phyloP scores from a whole-genome alignment of 768 basidiomycete species.

The Hygrocybe coccinea region DNA sequence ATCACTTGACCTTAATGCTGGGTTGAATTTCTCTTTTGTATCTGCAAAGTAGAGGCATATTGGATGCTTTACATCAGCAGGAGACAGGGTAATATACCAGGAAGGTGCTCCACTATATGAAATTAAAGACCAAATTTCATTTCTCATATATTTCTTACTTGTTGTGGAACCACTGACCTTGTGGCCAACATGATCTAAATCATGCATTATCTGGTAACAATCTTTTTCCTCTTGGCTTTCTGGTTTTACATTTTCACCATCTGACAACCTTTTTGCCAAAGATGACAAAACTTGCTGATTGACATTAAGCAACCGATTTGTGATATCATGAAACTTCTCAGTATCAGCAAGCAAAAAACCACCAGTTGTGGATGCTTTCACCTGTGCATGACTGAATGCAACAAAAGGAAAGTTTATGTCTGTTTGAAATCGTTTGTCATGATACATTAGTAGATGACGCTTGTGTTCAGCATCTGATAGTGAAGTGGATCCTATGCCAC shows the following conservation, averaged over 20 bases:
- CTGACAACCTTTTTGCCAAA: conserved; percentile 5
- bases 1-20: conserved; percentile 4
- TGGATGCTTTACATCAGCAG: too few species aligned
- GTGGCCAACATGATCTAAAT: conserved; percentile 16
- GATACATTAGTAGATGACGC: conserved; percentile 30
- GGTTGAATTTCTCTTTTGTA: conserved; percentile 18
- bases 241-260: conserved; percentile 10
- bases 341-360: conserved; percentile 9
- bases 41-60: conserved; percentile 35
- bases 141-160: too few species aligned
- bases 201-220: conserved; percentile 19
- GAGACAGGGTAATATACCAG: conserved; percentile 1
- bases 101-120: neutral
- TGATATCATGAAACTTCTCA: conserved; percentile 13
- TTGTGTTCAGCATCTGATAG: conserved; percentile 25
- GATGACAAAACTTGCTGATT: conserved; percentile 10
- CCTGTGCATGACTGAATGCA: conserved; percentile 38
- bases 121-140: neutral
- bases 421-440: too few species aligned
- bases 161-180: conserved; percentile 21
- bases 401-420: too few species aligned
- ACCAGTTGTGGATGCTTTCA: conserved; percentile 16
- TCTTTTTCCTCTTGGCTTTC: conserved; percentile 15
- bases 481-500: conserved; percentile 26
- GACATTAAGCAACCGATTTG: conserved; percentile 11